These are phyloP conservation scores for Mucor racemosus DNA, from an alignment of 371 early-diverging fungal genomes.

Conservation along the genomic window DNA sequence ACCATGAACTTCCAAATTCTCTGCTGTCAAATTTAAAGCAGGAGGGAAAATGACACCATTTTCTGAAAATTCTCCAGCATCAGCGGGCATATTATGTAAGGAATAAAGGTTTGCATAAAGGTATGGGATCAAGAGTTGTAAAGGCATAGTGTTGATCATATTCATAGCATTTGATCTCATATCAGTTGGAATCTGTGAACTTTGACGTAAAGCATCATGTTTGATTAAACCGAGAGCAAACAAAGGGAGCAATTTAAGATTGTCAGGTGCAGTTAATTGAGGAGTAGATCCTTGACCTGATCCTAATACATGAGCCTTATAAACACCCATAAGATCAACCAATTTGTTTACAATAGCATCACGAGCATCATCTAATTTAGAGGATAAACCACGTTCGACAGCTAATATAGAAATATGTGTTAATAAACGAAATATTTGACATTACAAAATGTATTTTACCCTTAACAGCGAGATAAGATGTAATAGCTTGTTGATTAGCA, in stretches of 20 bases:
- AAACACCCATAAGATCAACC: conserved; percentile 84
- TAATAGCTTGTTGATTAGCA: conserved; percentile 87
- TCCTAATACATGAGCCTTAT: conserved; percentile 79
- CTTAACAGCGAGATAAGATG: conserved; percentile 79
- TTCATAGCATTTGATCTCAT: conserved; percentile 61
- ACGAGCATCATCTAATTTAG: conserved; percentile 76
- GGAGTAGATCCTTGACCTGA: conserved; percentile 60
- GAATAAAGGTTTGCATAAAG: conserved; percentile 70
- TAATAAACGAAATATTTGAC: neutral
- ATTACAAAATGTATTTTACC: conserved; percentile 41
- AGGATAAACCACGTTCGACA: conserved; percentile 65
- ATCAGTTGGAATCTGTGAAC: conserved; percentile 51
- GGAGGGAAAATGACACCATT: conserved; percentile 51
- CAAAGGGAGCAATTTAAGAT: conserved; percentile 70
- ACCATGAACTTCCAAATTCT: conserved; percentile 76
- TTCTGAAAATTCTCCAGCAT: conserved; percentile 25
- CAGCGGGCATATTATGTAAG: conserved; percentile 68
- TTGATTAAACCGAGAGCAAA: conserved; percentile 71
- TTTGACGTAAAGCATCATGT: conserved; percentile 50
- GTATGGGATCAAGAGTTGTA: conserved; percentile 53
- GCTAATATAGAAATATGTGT: conserved; percentile 14
- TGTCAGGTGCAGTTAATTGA: conserved; percentile 67
- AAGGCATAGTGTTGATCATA: conserved; percentile 66
- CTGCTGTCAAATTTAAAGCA: conserved; percentile 80
- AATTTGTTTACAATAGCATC: conserved; percentile 85